Evolutionary conservation across 176 grass and related monocot species (phyloP), one percentile per base, ranked within the genome.

Genomic region (Tillandsia leiboldiana): DNA sequence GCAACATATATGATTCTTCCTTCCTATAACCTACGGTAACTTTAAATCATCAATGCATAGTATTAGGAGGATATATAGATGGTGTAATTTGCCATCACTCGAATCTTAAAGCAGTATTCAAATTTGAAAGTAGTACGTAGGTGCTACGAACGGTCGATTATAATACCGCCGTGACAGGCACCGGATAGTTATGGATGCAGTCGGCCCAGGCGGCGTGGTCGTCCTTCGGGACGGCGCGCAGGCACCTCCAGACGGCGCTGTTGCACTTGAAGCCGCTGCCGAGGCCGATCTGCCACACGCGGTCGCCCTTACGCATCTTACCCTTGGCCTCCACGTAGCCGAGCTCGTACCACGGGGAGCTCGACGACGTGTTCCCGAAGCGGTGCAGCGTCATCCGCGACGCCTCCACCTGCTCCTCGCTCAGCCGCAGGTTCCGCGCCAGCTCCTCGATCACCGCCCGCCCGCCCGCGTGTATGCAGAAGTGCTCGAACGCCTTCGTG

Each of bases 261-360:
- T 92, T 92, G 85, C 90, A 92, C 82, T 92, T 92, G 80, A 92
- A 92, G 6, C 90, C 90, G 53, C 85, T 83, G 47, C 90, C 90
- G 73, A 92, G 83, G 1, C 82, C 82, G 48, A 89, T 85, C 79
- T 84, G 80, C 82, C 82, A 85, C 1, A 89, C 78, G 53, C 87
- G 82, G 71, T 89, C 83, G 2, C 78, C 87, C 24, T 1, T 49
- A 10, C 76, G 71, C 82, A 89, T 85, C 51, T 71, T 69, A 0
- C 71, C 82, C 79, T 89, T 89, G 75, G 87, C 87, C 79, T 89
- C 87, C 15, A 89, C 12, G 83, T 89, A 89, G 10, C 75, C 79
- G 27, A 89, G 83, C 83, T 85, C 87, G 78, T 89, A 89, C 87
- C 87, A 89, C 0, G 80, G 79, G 13, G 82, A 85, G 82, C 87